Conservation (phyloP, 2,329 filamentous ascomycete species). For the Clarireedia hainanense region DNA sequence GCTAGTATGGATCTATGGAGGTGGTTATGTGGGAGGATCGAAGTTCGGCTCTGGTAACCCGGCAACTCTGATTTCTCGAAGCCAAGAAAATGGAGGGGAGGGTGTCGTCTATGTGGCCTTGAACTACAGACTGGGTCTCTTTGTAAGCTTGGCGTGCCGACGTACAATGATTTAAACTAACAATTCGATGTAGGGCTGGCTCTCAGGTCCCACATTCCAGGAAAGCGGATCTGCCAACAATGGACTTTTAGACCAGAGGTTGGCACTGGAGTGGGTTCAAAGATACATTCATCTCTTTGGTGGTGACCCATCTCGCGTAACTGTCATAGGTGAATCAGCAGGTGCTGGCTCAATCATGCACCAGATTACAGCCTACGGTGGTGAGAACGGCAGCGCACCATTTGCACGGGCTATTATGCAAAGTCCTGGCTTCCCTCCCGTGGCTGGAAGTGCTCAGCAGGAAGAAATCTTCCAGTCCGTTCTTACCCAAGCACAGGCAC, state of each 20-base stretch:
- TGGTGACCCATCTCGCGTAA: slow-evolving; percentile 42
- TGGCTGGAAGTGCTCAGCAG: neutral
- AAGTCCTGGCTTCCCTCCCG: slow-evolving; percentile 21
- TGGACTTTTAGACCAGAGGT: slow-evolving; percentile 44
- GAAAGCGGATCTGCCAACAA: slow-evolving; percentile 40
- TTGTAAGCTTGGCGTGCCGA: slow-evolving; percentile 16
- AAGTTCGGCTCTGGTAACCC: slow-evolving; percentile 34
- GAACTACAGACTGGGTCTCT: slow-evolving; percentile 29
- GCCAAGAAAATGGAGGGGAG: slow-evolving; percentile 24
- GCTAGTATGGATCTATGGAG: slow-evolving; percentile 28
- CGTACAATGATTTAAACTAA: neutral
- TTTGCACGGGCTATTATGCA: slow-evolving; percentile 35
- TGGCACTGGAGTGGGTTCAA: slow-evolving; percentile 51
- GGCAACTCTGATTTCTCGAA: slow-evolving; percentile 32
- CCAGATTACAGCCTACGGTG: slow-evolving; percentile 46
- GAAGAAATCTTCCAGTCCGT: slow-evolving; percentile 10
- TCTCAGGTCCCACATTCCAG: slow-evolving; percentile 36
- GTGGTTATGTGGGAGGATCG: slow-evolving; percentile 35
- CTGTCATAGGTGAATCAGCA: slow-evolving; percentile 43
- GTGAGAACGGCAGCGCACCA: slow-evolving; percentile 28
- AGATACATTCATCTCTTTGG: slow-evolving; percentile 47
- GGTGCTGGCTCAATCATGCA: slow-evolving; percentile 47
- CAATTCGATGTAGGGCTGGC: slow-evolving; percentile 16
- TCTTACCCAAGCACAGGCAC: slow-evolving; percentile 11
- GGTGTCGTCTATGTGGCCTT: slow-evolving; percentile 30